Evolutionary conservation across 805 yeast genomes (phyloP), one percentile per base, ranked within the genome.

Genomic region (Zygoascus ofunaensis): DNA sequence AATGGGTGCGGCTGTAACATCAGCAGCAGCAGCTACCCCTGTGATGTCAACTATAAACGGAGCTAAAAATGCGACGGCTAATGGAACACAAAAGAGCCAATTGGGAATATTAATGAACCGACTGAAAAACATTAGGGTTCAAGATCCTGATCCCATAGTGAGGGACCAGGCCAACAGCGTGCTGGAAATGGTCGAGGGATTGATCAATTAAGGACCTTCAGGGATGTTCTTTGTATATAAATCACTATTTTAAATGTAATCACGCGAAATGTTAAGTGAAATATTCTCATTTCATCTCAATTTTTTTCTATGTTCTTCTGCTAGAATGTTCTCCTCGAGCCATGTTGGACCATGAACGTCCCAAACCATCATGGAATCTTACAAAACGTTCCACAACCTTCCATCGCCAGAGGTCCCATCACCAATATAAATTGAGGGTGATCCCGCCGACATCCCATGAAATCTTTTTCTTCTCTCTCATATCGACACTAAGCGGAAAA

Each of bases 131-230:
- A 37, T 47, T 17, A 38, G 39, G 14, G 56, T 45, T 2, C 45
- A 44, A 5, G 66, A 62, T 30, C 40, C 37, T 7, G 69, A 65
- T 42, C 54, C 53, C 5, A 50, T 59, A 12, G 54, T 61, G 15
- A 44, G 60, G 14, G 58, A 51, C 4, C 64, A 62, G 26, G 55
- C 60, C 3, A 49, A 15, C 22, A 40, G 35, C 10, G 48, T 45
- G 18, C 14, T 45, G 4, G 44, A 36, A 14, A 40, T 45, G 20
- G 18, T 41, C 3, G 20, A 35, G 3, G 48, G 30, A 8, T 8
- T 26, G 12, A 26, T 26, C 30, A 26, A 26, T 26, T 26, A 12
- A 26, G 12, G 30, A n/a, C n/a, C n/a, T n/a, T 26, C 30, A 26
- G 12, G 12, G 28, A 41, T n/a, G n/a, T n/a, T n/a, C n/a, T n/a